These are phyloP conservation scores for Omphalotus guepiniiformis DNA, from an alignment of 768 basidiomycete genomes.

Conservation along the genomic window DNA sequence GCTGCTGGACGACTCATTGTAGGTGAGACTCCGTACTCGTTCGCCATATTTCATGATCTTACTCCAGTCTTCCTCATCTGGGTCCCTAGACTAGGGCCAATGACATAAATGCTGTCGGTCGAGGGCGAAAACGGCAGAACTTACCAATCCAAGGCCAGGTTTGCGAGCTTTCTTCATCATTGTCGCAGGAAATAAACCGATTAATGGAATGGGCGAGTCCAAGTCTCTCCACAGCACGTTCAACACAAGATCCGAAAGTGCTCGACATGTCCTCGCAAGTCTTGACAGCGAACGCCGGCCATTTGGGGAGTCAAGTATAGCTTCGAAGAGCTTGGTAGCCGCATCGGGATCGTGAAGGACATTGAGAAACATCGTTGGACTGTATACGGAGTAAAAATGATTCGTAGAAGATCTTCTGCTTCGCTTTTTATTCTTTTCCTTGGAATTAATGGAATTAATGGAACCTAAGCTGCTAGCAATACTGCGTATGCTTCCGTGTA, in stretches of 20 bases:
- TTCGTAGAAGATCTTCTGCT: conserved; percentile 26
- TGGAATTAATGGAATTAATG: background rate
- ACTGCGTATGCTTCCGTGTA: conserved; percentile 29
- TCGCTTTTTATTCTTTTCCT: conserved; percentile 21
- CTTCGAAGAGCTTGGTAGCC: conserved; percentile 46
- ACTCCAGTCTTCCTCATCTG: conserved; percentile 68
- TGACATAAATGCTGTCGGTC: background rate
- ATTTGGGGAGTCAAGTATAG: conserved; percentile 51
- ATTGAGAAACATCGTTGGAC: conserved; percentile 45
- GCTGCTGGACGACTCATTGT: conserved; percentile 63
- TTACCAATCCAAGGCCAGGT: conserved; percentile 74
- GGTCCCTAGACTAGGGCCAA: conserved; percentile 46
- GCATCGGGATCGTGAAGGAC: conserved; percentile 64
- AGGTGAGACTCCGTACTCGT: conserved; percentile 63
- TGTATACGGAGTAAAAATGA: conserved; percentile 40
- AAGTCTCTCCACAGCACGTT: conserved; percentile 74
- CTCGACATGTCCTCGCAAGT: conserved; percentile 70
- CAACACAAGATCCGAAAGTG: conserved; percentile 69
- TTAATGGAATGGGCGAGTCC: conserved; percentile 67
- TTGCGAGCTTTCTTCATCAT: conserved; percentile 66
- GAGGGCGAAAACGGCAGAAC: conserved; percentile 21
- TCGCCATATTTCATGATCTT: conserved; percentile 61
- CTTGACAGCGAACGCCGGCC: conserved; percentile 67
- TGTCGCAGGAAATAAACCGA: conserved; percentile 65
- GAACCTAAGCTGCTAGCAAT: conserved; percentile 14